Conservation (phyloP, 306 rosid genomes). For the Malus asiatica region DNA sequence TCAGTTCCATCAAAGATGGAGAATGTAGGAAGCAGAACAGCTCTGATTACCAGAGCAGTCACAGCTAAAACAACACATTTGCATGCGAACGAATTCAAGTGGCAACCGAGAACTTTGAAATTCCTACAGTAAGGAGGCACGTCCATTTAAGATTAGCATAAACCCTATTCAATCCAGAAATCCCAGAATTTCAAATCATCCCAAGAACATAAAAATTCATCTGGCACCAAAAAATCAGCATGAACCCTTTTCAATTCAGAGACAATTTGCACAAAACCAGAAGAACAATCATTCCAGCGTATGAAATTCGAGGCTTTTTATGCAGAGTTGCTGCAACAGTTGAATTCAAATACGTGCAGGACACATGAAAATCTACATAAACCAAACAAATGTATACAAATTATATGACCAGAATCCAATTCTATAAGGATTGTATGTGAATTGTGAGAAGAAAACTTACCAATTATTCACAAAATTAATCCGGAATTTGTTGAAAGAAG, state of each 20-base stretch:
- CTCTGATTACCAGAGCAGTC: constrained; percentile 50
- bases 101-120: constrained; percentile 26
- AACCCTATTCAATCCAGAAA: not conserved
- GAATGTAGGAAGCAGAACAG: constrained; percentile 39
- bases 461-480: not conserved
- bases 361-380: constrained; percentile 14
- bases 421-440: not conserved
- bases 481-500: not conserved
- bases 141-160: constrained; percentile 40
- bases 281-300: constrained; percentile 5
- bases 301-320: constrained; percentile 3
- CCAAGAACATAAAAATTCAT: not conserved
- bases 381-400: not conserved
- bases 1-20: constrained; percentile 31
- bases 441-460: not conserved
- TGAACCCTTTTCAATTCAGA: not conserved
- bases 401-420: not conserved
- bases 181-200: not conserved
- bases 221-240: constrained; percentile 2
- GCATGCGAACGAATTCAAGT: constrained; percentile 43
- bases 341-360: constrained; percentile 3
- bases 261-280: not conserved
- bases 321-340: constrained; percentile 3
- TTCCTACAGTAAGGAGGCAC: constrained; percentile 33
- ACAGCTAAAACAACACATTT: constrained; percentile 54